Base-by-base conservation (phyloP, 169 alveolate species). In the Perkinsus marinus region DNA sequence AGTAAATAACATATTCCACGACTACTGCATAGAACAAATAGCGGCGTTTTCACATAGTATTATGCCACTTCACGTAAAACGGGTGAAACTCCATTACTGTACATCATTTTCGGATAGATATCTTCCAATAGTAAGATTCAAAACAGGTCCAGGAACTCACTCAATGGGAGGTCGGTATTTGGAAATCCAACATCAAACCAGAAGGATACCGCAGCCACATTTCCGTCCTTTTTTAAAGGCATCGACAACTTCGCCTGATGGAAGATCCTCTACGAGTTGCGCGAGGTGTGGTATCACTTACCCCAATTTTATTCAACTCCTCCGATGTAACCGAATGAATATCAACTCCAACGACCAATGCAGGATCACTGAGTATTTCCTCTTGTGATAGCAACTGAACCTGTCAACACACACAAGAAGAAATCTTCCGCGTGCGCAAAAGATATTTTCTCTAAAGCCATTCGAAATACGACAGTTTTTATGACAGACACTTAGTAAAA, bases 131-230 rank as follows among this genome's bases (percentile, higher is more conserved):
- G n/a, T n/a, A n/a, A n/a, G n/a, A n/a, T n/a, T n/a, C n/a, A n/a
- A n/a, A n/a, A n/a, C n/a, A n/a, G n/a, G n/a, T n/a, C n/a, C n/a
- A n/a, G 10, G 10, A 41, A 41, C 89, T 17, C 39, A 69, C 0
- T 36, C 43, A 68, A 41, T 10, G 17, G 68, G 9, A 22, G 41
- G 3, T 43, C 36, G 22, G 46, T 16, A 30, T 91, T 37, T 3
- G 94, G 94, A 30, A 93, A 93, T 9, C 68, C 93, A 43, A 91
- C 92, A 39, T 93, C 94, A n/a, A 93, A 93, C 94, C 94, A 93
- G 9, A 93, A 30, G 19, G 90, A 46, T 39, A 93, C 79, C 26
- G 79, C 79, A 0, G 79, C 79, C 9, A 57, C 79, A 16, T 57
- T 57, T 2, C 79, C 79, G 34, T 57, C 22, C 79, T 57, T 57